phyloP scores from a whole-genome alignment of 495 filamentous ascomycete species.

The Polyplosphaeria fusca region DNA sequence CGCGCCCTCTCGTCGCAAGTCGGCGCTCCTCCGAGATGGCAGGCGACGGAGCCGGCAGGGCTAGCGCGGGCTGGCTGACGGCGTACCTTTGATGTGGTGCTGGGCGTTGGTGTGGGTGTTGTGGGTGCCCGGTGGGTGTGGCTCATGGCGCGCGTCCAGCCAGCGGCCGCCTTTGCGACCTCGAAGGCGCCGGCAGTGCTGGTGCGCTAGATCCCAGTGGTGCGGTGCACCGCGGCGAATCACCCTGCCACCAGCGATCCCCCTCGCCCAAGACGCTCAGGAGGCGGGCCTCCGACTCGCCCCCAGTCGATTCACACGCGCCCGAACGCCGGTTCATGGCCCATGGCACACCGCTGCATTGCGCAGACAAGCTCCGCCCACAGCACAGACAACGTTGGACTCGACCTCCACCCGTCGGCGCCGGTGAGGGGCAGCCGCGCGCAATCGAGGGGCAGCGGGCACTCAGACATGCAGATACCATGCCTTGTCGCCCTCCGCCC shows the following conservation, averaged over 20 bases:
- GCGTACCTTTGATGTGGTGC: slow-evolving; percentile 24
- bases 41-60: neutral
- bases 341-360: slow-evolving; percentile 4
- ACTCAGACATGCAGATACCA: neutral
- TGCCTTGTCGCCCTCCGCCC: neutral
- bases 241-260: slow-evolving; percentile 7
- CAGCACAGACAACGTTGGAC: slow-evolving; percentile 13
- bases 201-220: slow-evolving; percentile 25
- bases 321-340: slow-evolving; percentile 24
- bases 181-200: slow-evolving; percentile 11
- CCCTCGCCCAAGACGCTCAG: slow-evolving; percentile 10
- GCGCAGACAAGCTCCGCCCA: slow-evolving; percentile 13
- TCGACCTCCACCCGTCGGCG: neutral
- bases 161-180: slow-evolving; percentile 22
- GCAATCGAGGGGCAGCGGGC: neutral
- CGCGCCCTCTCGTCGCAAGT: neutral
- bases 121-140: no score
- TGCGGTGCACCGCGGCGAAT: slow-evolving; percentile 30
- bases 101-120: no score
- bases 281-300: slow-evolving; percentile 2
- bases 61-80: slow-evolving; percentile 14
- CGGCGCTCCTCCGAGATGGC: slow-evolving; percentile 14
- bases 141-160: slow-evolving; percentile 8
- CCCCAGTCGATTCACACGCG: neutral
- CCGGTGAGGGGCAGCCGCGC: slow-evolving; percentile 4